phyloP scores from a whole-genome alignment of 176 grass and related monocot genomes.

The Ensete ventricosum region DNA sequence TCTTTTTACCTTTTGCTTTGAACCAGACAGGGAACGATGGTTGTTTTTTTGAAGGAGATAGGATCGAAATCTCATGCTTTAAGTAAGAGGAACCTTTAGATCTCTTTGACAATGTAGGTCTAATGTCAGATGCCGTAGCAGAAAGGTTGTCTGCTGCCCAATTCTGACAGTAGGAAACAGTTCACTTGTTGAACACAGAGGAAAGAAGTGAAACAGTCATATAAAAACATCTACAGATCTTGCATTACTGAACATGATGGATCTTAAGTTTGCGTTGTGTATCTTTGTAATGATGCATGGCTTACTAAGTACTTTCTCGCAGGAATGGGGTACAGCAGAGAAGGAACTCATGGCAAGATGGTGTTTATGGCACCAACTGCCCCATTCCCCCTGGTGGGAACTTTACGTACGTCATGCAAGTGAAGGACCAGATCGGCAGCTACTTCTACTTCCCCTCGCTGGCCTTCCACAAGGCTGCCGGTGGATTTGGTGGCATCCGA shows the following conservation, averaged over 20 bases:
- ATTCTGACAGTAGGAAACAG: too few relatives aligned
- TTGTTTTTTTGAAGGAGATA: too few relatives aligned
- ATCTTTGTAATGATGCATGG: neutral
- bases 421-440: slow-evolving; percentile 93
- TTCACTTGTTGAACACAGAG: too few relatives aligned
- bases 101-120: neutral
- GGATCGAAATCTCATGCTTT: neutral
- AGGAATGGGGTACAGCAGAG: slow-evolving; percentile 93
- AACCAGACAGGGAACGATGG: too few relatives aligned
- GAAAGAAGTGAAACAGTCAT: too few relatives aligned
- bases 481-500: slow-evolving; percentile 79
- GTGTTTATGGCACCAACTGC: slow-evolving; percentile 77
- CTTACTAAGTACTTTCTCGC: neutral
- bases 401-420: slow-evolving; percentile 81
- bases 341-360: slow-evolving; percentile 93
- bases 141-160: neutral
- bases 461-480: slow-evolving; percentile 71
- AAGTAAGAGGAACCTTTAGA: neutral
- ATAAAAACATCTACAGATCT: too few relatives aligned
- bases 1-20: neutral
- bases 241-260: too few relatives aligned
- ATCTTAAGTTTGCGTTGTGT: neutral
- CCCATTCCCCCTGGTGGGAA: slow-evolving; percentile 74
- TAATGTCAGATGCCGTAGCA: neutral
- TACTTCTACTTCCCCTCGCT: slow-evolving; percentile 96